phyloP scores from a whole-genome alignment of 768 basidiomycete species.

The Lactarius psammicola region DNA sequence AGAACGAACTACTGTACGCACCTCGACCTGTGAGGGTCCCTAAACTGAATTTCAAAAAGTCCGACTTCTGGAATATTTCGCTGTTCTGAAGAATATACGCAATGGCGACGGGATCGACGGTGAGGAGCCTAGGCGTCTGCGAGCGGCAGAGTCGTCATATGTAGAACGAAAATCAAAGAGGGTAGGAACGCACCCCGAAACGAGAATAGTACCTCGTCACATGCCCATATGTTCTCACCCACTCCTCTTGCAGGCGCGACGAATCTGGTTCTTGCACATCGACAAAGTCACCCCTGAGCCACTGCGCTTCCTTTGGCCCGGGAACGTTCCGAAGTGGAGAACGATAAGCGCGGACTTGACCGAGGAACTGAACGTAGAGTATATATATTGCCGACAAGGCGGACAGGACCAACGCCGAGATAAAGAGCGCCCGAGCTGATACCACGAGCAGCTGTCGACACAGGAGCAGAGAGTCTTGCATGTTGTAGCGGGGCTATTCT shows the following conservation, averaged over 20 bases:
- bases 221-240: slow-evolving; percentile 23
- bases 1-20: slow-evolving; percentile 1
- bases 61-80: slow-evolving; percentile 38
- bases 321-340: slow-evolving; percentile 14
- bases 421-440: not conserved
- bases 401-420: not conserved
- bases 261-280: slow-evolving; percentile 12
- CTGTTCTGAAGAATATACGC: slow-evolving; percentile 36
- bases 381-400: not conserved
- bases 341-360: slow-evolving; percentile 1
- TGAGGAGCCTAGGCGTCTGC: slow-evolving; percentile 33
- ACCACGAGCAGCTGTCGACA: not conserved
- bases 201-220: slow-evolving; percentile 1
- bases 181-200: slow-evolving; percentile 14
- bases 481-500: not conserved
- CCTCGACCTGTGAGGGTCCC: slow-evolving; percentile 25
- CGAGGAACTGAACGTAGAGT: not conserved
- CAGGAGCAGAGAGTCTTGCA: not conserved
- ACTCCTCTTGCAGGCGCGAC: slow-evolving; percentile 21
- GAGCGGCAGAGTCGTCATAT: not conserved
- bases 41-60: slow-evolving; percentile 18
- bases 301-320: slow-evolving; percentile 9
- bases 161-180: not conserved
- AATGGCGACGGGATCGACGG: slow-evolving; percentile 39
- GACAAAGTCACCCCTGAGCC: slow-evolving; percentile 15